Evolutionary conservation across 176 grass and related monocot species (phyloP), one percentile per base, ranked within the genome.

Genomic region (Avena sativa): DNA sequence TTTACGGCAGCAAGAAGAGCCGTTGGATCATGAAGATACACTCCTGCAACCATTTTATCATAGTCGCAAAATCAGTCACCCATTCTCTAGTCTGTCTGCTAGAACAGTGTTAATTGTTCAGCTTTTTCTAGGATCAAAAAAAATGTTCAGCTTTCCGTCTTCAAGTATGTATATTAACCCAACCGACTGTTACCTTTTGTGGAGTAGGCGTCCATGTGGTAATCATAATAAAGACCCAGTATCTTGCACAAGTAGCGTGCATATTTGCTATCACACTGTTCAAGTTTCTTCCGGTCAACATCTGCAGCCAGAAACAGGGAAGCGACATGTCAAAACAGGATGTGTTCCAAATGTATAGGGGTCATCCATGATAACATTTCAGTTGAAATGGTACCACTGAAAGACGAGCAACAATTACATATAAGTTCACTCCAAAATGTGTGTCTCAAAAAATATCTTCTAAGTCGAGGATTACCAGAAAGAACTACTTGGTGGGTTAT

Each of bases 401-500:
- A 62, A 76, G 19, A 56, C 1, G 2, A 49, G 38, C 11, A 62
- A 62, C 2, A 49, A n/a, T 26, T 62, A 49, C 52, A 84, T 11
- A 51, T 7, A 34, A 12, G 23, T 50, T 50, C 12, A 2, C 11
- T 84, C 28, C 2, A 49, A 47, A 60, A 74, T 84, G 5, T 6
- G 1, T 76, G 25, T 25, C 44, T 64, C 0, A 19, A 47, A 85
- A 3, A 25, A 26, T 16, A 23, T 65, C 8, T 85, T 80, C n/a
- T 47, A 58, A 86, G n/a, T 49, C 1, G 14, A 65, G 20, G 43
- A 60, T 82, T 91, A 94, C 97, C 92, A 17, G 92, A 88, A 77
- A 98, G 87, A 83, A 98, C 44, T 60, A 98, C 94, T 94, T 98
- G 94, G 47, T 98, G 97, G 0, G 97, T 98, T 36, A 96, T 84